Evolutionary conservation across 1,139 yeast species (phyloP), one percentile per base, ranked within the genome.

Genomic region (Sugiyamaella paludigena): DNA sequence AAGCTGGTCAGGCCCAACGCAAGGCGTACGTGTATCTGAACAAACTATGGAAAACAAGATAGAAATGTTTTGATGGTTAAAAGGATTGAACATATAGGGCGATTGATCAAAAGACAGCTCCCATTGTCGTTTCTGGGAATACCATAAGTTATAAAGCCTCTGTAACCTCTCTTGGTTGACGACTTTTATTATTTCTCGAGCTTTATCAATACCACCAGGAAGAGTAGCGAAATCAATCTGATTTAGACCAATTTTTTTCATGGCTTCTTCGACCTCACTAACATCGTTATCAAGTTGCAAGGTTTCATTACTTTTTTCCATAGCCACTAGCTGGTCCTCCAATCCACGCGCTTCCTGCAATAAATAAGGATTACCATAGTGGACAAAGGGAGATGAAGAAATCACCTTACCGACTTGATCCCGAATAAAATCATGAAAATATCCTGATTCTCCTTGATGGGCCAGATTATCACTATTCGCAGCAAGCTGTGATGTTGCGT

Each of bases 1-100:
- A 28, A 87, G 80, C 30, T 83, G 74, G 48, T 81, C 88, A 0
- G 99, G 98, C 0, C 98, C 98, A 44, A 83, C 74, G 62, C 98
- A 94, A 0, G 98, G 97, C 0, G 96, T 88, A 0, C 95, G 87
- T 40, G 88, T 86, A 56, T 83, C 86, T 11, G 83, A 80, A 4
- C 95, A 87, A 0, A 91, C 92, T 64, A 87, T 80, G 0, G 96
- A 85, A 62, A 84, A 88, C 34, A 92, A 71, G 12, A 89, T 79
- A 12, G 87, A 80, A 30, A 92, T 80, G 57, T 79, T 84, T 60
- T 88, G 95, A 61, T 91, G 96, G 48, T 76, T 74, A n/a, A 77
- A 77, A 0, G 88, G 86, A 43, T 81, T 83, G 48, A 83, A 68
- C 68, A 80, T 70, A 52, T 72, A 75, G 1, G 79, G 78, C 7